Percentiles rank a stretch among this genome's conserved stretches.
These are phyloP conservation scores for Sordariomycetes sp. DNA, from an alignment of 2,329 filamentous ascomycete genomes.

Conservation along the genomic window DNA sequence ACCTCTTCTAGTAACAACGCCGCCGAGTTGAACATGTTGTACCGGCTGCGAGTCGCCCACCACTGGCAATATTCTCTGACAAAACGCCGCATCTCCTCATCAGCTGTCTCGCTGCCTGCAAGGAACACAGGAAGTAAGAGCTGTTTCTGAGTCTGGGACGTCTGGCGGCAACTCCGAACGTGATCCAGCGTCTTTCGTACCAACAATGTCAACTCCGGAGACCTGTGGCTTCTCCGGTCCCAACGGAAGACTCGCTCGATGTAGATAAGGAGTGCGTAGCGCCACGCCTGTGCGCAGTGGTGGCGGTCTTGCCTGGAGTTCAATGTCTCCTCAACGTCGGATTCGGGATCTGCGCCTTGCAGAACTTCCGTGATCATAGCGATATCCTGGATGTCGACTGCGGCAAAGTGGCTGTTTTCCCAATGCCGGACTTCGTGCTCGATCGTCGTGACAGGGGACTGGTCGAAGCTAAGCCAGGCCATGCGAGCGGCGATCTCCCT, in stretches of 20 bases:
- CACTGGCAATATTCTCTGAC: slow-evolving; percentile 5
- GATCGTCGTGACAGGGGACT: not conserved
- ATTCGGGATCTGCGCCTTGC: not conserved
- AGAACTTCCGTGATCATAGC: slow-evolving; percentile 2
- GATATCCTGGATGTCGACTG: not conserved
- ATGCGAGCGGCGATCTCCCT: not conserved
- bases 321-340: slow-evolving; percentile 3
- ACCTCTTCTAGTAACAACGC: slow-evolving; percentile 4
- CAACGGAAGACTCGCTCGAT: slow-evolving; percentile 5
- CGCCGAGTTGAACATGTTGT: slow-evolving; percentile 7
- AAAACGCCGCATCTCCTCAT: slow-evolving; percentile 5
- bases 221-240: not conserved
- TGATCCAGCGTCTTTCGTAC: slow-evolving; percentile 4
- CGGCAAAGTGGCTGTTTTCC: not conserved
- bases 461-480: not conserved
- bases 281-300: slow-evolving; percentile 5
- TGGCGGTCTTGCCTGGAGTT: slow-evolving; percentile 5
- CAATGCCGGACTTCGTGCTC: not conserved
- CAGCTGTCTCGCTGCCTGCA: slow-evolving; percentile 4
- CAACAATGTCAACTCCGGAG: not conserved
- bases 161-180: slow-evolving; percentile 5
- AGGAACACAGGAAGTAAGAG: slow-evolving; percentile 3
- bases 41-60: slow-evolving; percentile 6
- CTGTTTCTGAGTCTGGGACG: slow-evolving; percentile 4
- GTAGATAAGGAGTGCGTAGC: slow-evolving; percentile 5